A percentile compares a stretch with the other conserved stretches of the same genome.
phyloP scores from a whole-genome alignment of 257 asterid genomes.

The Phtheirospermum japonicum region DNA sequence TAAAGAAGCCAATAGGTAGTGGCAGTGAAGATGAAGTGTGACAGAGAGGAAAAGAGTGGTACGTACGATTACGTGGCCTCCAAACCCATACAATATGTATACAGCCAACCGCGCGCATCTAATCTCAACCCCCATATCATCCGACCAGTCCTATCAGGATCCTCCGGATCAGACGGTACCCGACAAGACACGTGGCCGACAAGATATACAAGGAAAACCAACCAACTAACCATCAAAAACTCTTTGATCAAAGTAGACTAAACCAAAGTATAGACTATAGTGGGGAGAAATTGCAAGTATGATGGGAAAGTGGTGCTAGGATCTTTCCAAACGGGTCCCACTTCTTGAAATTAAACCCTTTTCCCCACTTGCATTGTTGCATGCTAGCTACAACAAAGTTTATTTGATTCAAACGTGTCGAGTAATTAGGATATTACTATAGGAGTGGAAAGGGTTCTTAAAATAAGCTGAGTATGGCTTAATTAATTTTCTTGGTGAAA shows the following conservation, averaged over 20 bases:
- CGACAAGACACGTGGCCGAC: constrained; percentile 58
- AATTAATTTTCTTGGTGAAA: no score
- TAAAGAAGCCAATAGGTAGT: no score
- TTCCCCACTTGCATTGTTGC: constrained; percentile 8
- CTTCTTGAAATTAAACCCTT: background rate
- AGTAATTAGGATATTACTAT: background rate
- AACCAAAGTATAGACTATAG: constrained; percentile 33
- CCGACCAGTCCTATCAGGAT: constrained; percentile 43
- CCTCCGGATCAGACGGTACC: constrained; percentile 28
- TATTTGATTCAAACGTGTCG: no score
- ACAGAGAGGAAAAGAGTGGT: constrained; percentile 18
- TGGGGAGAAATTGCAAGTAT: constrained; percentile 30
- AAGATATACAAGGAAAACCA: constrained; percentile 33
- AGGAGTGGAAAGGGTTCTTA: no score
- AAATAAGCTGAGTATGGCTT: no score
- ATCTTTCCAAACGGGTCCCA: constrained; percentile 42
- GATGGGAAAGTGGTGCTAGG: constrained; percentile 27
- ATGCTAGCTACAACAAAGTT: background rate
- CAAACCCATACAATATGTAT: constrained; percentile 35
- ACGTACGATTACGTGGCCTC: constrained; percentile 40
- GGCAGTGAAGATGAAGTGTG: background rate
- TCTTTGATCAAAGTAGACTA: constrained; percentile 19
- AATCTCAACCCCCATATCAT: constrained; percentile 23
- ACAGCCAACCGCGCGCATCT: constrained; percentile 26
- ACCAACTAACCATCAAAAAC: constrained; percentile 14